These are phyloP conservation scores for Dryadomyces sulphureus DNA, from an alignment of 2,329 filamentous ascomycete genomes.

Conservation along the genomic window DNA sequence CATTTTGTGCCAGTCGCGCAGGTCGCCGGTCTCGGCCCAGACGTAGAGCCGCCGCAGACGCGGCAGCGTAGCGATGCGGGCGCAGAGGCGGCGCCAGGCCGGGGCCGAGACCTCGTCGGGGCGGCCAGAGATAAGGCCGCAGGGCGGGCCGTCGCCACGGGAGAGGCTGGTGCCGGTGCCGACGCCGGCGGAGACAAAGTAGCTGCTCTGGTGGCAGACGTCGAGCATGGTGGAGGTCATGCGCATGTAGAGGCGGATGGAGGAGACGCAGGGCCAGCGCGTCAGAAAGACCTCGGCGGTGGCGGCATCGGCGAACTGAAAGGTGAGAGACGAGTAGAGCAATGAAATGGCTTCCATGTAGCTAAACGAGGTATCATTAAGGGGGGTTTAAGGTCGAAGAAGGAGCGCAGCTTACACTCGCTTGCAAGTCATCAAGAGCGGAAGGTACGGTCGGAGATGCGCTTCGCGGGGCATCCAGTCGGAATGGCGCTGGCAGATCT, in stretches of 20 bases:
- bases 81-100: slow-evolving; percentile 16
- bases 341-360: slow-evolving; percentile 15
- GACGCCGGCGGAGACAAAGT: background rate
- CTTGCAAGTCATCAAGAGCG: slow-evolving; percentile 12
- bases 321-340: slow-evolving; percentile 14
- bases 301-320: slow-evolving; percentile 16
- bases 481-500: background rate
- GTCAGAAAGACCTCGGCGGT: slow-evolving; percentile 13
- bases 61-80: slow-evolving; percentile 8
- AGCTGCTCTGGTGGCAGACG: slow-evolving; percentile 11
- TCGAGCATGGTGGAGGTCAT: slow-evolving; percentile 14
- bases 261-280: slow-evolving; percentile 9
- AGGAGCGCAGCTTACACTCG: slow-evolving; percentile 11
- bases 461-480: background rate
- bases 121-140: slow-evolving; percentile 4
- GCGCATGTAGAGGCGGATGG: slow-evolving; percentile 15
- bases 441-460: background rate
- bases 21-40: slow-evolving; percentile 16
- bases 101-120: slow-evolving; percentile 4
- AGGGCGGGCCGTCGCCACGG: background rate
- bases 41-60: slow-evolving; percentile 14
- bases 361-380: slow-evolving; percentile 14
- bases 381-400: background rate
- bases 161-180: background rate
- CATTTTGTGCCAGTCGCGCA: slow-evolving; percentile 16